Percentiles rank a stretch among this genome's conserved stretches.
Evolutionary conservation across 2,329 filamentous ascomycete genomes (phyloP).

Genomic region (Penicillium freii): DNA sequence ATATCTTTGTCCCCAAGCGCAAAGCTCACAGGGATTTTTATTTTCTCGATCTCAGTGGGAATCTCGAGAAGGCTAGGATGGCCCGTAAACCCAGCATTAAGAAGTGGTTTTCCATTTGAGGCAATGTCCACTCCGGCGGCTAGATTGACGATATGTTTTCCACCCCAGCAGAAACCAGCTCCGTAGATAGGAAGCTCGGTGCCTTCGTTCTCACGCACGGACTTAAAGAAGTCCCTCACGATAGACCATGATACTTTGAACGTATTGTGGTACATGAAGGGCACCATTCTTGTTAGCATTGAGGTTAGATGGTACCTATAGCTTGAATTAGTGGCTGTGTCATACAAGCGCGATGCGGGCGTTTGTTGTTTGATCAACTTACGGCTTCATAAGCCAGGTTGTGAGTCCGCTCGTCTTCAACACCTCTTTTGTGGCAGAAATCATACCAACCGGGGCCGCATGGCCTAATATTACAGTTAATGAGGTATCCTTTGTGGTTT

Average conservation of each 20-base stretch:
- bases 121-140: constrained; percentile 36
- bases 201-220: constrained; percentile 35
- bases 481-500: neutral
- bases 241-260: constrained; percentile 32
- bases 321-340: neutral
- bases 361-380: neutral
- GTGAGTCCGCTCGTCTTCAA: neutral
- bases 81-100: constrained; percentile 2
- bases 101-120: constrained; percentile 36
- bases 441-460: neutral
- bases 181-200: constrained; percentile 48
- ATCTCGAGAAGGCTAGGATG: constrained; percentile 1
- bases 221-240: constrained; percentile 40
- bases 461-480: neutral
- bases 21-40: constrained; percentile 1
- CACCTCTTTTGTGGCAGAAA: neutral
- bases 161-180: constrained; percentile 65
- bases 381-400: constrained; percentile 1
- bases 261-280: neutral
- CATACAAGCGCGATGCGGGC: neutral
- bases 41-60: constrained; percentile 1
- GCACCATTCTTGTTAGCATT: neutral
- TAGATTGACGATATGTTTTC: constrained; percentile 54
- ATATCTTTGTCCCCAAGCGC: neutral
- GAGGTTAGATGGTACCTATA: neutral